A percentile compares a stretch with the other conserved stretches of the same genome.
phyloP scores from a whole-genome alignment of 805 yeast species.

The Teunomyces atbi region DNA sequence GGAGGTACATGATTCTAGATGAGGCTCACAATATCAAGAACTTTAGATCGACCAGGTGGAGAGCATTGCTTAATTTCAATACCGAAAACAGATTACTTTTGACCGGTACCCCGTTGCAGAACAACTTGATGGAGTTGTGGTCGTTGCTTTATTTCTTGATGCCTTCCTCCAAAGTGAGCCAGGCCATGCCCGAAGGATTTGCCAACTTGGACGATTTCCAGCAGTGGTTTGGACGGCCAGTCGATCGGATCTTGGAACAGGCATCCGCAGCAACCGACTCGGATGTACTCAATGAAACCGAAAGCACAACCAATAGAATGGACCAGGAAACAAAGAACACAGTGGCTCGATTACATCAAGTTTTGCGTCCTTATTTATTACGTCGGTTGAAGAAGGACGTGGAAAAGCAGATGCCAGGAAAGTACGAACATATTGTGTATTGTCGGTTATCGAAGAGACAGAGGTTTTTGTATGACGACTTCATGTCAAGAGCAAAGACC shows the following conservation, averaged over 20 bases:
- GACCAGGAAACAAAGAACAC: slow-evolving; percentile 81
- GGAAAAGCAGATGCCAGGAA: slow-evolving; percentile 98
- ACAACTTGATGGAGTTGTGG: slow-evolving; percentile 94
- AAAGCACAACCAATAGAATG: slow-evolving; percentile 38
- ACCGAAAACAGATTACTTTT: slow-evolving; percentile 82
- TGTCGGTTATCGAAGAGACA: slow-evolving; percentile 93
- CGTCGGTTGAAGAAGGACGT: slow-evolving; percentile 95
- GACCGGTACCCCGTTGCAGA: slow-evolving; percentile 97
- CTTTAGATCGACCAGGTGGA: slow-evolving; percentile 96
- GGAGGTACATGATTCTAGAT: slow-evolving; percentile 96
- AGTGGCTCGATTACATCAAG: slow-evolving; percentile 86
- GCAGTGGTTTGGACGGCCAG: slow-evolving; percentile 98
- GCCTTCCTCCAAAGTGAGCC: slow-evolving; percentile 79
- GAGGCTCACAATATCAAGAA: slow-evolving; percentile 98
- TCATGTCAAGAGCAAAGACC: slow-evolving; percentile 95
- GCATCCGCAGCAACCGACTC: slow-evolving; percentile 32
- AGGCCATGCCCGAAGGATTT: slow-evolving; percentile 90
- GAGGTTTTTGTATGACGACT: slow-evolving; percentile 88
- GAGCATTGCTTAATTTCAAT: slow-evolving; percentile 88
- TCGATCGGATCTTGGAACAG: slow-evolving; percentile 84
- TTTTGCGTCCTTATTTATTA: slow-evolving; percentile 84
- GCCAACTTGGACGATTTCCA: slow-evolving; percentile 95
- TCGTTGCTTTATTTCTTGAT: slow-evolving; percentile 88
- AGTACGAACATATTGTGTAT: slow-evolving; percentile 90
- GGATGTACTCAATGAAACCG: slow-evolving; percentile 45